Evolutionary conservation across 805 yeast genomes (phyloP), one percentile per base, ranked within the genome.

Genomic region (Ogataea trehalophila): DNA sequence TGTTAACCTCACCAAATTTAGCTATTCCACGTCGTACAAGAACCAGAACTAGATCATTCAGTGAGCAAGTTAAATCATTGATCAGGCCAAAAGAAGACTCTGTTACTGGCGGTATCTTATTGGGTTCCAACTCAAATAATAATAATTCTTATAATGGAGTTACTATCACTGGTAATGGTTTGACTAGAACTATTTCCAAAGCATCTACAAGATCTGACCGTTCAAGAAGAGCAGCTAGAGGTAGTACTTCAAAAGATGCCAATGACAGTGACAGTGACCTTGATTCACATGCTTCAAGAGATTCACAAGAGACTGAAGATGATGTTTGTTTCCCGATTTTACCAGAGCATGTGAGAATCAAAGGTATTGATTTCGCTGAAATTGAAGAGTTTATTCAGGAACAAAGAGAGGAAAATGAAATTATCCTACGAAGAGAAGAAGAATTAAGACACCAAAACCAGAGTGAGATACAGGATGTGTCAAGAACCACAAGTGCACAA

Each of bases 251-350:
- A 33, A 56, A 51, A 13, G 50, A 50, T 4, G 51, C 63, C 5
- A 48, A 49, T 36, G 69, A 67, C 14, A 65, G 70, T 37, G 89
- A 83, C 57, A 77, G 81, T 50, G 92, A 85, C 54, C 76, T 75
- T 18, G 85, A 79, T 56, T 85, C 91, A 1, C 87, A 80, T 56
- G 86, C 83, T 1, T 84, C 92, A 9, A 74, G 89, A 54, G 80
- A 83, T 17, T 83, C 91, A 4, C 95, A 87, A 57, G 97, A 90
- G 61, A 89, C 96, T 0, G 98, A 92, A 60, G 97, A 89, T 62
- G 98, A 92, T 76, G 99, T 92, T 40, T 92, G 98, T 73, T 91
- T 91, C 68, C 98, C 98, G 2, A 85, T 89, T 88, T 70, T 81
- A 43, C 82, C 87, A 4, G 85, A 84, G 50, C 80, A 76, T 47